These are phyloP conservation scores for Boletellus deceptivus DNA, from an alignment of 1,284 basidiomycete genomes.

Conservation along the genomic window DNA sequence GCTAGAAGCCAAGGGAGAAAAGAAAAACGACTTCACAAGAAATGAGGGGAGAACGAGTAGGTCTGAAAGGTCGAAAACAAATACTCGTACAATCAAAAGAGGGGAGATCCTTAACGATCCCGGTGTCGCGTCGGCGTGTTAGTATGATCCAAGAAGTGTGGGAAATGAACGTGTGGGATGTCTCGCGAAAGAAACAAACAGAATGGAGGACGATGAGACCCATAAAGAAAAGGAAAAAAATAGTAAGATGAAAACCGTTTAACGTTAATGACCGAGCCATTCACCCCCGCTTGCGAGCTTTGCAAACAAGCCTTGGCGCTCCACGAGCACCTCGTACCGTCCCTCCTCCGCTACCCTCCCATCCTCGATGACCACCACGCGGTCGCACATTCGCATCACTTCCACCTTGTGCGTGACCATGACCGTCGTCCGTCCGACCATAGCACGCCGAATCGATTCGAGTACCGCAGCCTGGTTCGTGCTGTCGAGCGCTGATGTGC, in stretches of 20 bases:
- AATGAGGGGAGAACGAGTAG: neutral
- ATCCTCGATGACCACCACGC: constrained; percentile 79
- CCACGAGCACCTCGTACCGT: constrained; percentile 69
- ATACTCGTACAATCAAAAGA: neutral
- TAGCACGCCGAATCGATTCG: constrained; percentile 69
- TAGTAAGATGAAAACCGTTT: no score
- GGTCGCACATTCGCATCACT: constrained; percentile 91
- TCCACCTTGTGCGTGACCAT: constrained; percentile 93
- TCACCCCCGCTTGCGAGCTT: constrained; percentile 83
- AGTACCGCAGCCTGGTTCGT: constrained; percentile 80
- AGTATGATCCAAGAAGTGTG: neutral
- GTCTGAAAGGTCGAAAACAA: neutral
- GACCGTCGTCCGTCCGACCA: constrained; percentile 74
- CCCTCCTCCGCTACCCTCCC: constrained; percentile 82
- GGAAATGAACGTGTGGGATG: neutral
- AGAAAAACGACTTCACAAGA: neutral
- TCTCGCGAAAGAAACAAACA: neutral
- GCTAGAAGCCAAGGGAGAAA: no score
- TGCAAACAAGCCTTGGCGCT: constrained; percentile 73
- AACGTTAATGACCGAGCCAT: constrained; percentile 56
- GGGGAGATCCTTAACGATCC: neutral
- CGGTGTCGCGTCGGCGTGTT: neutral
- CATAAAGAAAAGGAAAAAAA: neutral
- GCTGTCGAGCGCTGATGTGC: constrained; percentile 86
- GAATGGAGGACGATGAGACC: neutral